Evolutionary conservation across 306 rosid species (phyloP), one percentile per base, ranked within the genome.

Genomic region (Cicer cuneatum): DNA sequence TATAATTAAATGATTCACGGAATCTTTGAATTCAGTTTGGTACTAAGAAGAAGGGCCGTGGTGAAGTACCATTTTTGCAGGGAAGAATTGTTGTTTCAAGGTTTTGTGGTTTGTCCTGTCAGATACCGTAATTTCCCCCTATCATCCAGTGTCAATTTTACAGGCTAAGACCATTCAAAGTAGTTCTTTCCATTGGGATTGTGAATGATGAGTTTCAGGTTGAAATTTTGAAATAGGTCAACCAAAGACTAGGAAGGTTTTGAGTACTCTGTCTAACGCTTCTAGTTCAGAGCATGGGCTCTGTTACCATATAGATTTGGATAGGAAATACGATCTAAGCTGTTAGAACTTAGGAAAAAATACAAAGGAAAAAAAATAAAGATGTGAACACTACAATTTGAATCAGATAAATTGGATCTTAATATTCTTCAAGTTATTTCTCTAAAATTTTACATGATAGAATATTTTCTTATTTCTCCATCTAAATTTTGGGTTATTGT

Each of bases 401-500:
- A 19, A 65, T 19, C 49, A 41, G 53, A 41, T 41, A 41, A 40
- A 41, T 64, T 10, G 5, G 37, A 64, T 65, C 53, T 18, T 18
- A 65, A 42, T 65, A 10, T 40, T 15, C 18, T 18, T 11, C 15
- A 10, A 24, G 24, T 19, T 45, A 13, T 47, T 29, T 24, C 15
- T 57, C 40, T 57, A 33, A 10, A 57, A n/a, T 11, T 57, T 5
- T 57, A 24, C 63, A 24, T 57, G 63, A 57, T 57, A 24, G 38
- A 57, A 12, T 7, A 24, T 57, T 24, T 11, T 57, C 40, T 57
- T 39, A 24, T 57, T 56, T 24, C 63, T 37, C 57, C 67, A 18
- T 72, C 57, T 69, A 16, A 67, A 62, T 38, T 68, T 82, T 67
- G 59, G 40, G 42, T 82, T 39, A 68, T 19, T n/a, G 58, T 52